These are phyloP conservation scores for Claviceps sorghi DNA, from an alignment of 2,329 filamentous ascomycete genomes.

Conservation along the genomic window DNA sequence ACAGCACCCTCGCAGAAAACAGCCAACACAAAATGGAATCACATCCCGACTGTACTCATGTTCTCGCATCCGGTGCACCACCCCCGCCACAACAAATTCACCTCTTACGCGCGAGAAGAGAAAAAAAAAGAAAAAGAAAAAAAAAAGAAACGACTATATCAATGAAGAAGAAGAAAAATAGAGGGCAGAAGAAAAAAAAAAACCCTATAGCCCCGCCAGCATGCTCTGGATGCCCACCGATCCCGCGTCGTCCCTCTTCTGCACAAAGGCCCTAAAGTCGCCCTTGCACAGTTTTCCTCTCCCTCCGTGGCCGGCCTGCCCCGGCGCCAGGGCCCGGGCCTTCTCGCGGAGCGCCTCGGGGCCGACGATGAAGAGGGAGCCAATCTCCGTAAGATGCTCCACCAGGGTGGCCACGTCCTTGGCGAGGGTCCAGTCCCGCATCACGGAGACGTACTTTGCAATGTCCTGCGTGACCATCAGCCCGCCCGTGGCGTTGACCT, in stretches of 20 bases:
- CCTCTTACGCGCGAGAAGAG: not conserved
- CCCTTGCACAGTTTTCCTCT: slow-evolving; percentile 44
- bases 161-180: too few species aligned
- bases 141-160: not conserved
- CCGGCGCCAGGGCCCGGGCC: slow-evolving; percentile 41
- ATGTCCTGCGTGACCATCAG: slow-evolving; percentile 95
- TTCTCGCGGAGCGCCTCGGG: slow-evolving; percentile 62
- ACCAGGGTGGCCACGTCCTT: slow-evolving; percentile 55
- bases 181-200: too few species aligned
- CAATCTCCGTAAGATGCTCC: slow-evolving; percentile 83
- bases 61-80: too few species aligned
- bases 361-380: slow-evolving; percentile 88
- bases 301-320: slow-evolving; percentile 24
- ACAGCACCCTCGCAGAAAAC: too few species aligned
- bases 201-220: slow-evolving; percentile 43
- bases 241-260: slow-evolving; percentile 69
- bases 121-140: not conserved
- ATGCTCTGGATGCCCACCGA: slow-evolving; percentile 73
- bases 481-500: slow-evolving; percentile 81
- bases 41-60: not conserved
- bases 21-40: too few species aligned
- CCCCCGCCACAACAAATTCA: not conserved
- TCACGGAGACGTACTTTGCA: slow-evolving; percentile 75
- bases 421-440: slow-evolving; percentile 66
- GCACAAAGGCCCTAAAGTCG: slow-evolving; percentile 71